Conservation (phyloP, 352 stramenopile species). For the Globisporangium lucens region DNA sequence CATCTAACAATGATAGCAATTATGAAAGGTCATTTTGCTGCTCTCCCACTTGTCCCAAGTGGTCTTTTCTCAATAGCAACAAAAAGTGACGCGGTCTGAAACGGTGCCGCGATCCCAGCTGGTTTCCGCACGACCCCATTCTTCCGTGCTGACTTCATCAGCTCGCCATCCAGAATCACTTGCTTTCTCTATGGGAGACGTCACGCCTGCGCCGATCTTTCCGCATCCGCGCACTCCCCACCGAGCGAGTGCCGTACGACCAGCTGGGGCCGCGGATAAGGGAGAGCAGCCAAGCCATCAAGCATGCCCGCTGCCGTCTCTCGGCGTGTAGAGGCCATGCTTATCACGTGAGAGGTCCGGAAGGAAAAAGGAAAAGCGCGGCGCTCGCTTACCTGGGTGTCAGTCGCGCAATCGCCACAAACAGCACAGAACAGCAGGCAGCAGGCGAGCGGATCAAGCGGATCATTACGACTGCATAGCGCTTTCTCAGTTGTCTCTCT, state of each 20-base stretch:
- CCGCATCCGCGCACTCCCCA: not conserved
- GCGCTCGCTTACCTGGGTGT: not conserved
- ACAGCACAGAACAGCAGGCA: constrained; percentile 4
- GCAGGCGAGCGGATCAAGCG: not conserved
- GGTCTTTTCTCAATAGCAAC: not conserved
- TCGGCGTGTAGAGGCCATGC: not conserved
- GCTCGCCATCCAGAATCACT: not conserved
- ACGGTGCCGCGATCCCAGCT: not conserved
- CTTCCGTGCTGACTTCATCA: constrained; percentile 6
- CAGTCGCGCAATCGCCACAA: constrained; percentile 8
- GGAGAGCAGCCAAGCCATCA: not conserved
- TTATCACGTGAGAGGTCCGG: not conserved
- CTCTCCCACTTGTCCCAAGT: not conserved
- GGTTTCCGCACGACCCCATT: not conserved
- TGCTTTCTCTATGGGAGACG: not conserved
- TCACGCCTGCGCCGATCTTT: not conserved
- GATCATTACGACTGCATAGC: not conserved
- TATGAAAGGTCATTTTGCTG: not conserved
- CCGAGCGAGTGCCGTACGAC: not conserved
- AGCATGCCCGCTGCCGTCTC: not conserved
- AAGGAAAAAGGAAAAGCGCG: constrained; percentile 3
- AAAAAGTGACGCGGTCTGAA: not conserved
- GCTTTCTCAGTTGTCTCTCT: not conserved
- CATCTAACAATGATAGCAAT: not conserved
- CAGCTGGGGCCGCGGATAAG: constrained; percentile 4